Conservation (phyloP, 1,284 basidiomycete species). For the Gymnopus androsaceus region DNA sequence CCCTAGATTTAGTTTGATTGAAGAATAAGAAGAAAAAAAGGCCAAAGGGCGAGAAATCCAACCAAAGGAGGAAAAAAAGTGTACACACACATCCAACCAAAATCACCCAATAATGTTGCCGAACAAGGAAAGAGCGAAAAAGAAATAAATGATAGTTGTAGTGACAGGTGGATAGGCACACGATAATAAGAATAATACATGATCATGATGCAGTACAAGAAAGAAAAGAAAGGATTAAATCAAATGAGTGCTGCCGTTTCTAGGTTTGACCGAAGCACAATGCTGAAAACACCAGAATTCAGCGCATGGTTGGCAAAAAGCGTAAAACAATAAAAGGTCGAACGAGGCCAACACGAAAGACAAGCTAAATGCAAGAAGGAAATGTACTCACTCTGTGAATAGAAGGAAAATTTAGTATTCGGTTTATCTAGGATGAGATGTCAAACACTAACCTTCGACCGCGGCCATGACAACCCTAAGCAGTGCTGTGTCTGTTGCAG, state of each 20-base stretch:
- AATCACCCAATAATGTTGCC: too few relatives aligned
- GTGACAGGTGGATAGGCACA: too few relatives aligned
- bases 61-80: too few relatives aligned
- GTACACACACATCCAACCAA: too few relatives aligned
- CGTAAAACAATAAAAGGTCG: conserved; percentile 14
- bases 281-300: conserved; percentile 39
- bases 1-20: too few relatives aligned
- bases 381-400: conserved; percentile 71
- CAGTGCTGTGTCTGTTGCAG: conserved; percentile 91
- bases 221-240: conserved; percentile 16
- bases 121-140: too few relatives aligned
- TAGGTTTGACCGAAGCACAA: conserved; percentile 60
- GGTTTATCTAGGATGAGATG: background rate
- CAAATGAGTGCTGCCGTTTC: conserved; percentile 59
- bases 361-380: conserved; percentile 27
- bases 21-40: background rate
- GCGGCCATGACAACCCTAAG: conserved; percentile 92
- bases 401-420: background rate
- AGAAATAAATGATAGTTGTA: too few relatives aligned
- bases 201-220: background rate
- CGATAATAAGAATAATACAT: background rate
- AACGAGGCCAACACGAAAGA: conserved; percentile 13
- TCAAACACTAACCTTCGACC: conserved; percentile 71
- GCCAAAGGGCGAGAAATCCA: too few relatives aligned
- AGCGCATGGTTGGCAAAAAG: conserved; percentile 14